Evolutionary conservation across 805 yeast genomes (phyloP).

Genomic region (Sugiyamaella lignohabitans): DNA sequence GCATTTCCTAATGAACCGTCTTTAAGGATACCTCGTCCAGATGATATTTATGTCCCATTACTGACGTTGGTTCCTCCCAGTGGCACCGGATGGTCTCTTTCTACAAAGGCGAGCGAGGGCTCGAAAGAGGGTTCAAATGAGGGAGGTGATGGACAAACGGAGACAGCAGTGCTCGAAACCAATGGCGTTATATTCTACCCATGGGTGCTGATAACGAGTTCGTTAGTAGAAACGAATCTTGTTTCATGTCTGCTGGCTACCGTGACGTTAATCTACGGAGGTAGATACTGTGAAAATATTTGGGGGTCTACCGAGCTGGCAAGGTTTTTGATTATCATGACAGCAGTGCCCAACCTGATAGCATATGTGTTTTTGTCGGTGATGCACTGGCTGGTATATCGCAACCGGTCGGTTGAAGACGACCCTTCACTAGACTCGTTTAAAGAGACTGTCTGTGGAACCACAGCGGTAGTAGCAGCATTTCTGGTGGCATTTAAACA

Average conservation of each 20-base stretch:
- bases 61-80: conserved; percentile 41
- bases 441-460: conserved; percentile 28
- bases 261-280: conserved; percentile 45
- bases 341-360: conserved; percentile 34
- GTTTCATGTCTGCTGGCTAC: conserved; percentile 35
- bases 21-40: conserved; percentile 35
- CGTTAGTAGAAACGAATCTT: conserved; percentile 40
- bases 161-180: no score
- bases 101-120: neutral
- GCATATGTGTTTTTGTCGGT: conserved; percentile 4
- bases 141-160: no score
- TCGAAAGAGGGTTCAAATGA: no score
- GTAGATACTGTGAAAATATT: conserved; percentile 56
- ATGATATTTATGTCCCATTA: conserved; percentile 43
- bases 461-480: conserved; percentile 37
- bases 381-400: neutral
- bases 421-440: conserved; percentile 7
- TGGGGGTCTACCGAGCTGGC: conserved; percentile 55
- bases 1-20: neutral
- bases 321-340: conserved; percentile 39
- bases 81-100: neutral
- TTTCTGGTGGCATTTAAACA: conserved; percentile 62
- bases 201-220: conserved; percentile 45
- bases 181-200: conserved; percentile 29
- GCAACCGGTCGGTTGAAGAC: neutral